phyloP scores from a whole-genome alignment of 2,329 filamentous ascomycete genomes.

The Rasamsonia emersonii region DNA sequence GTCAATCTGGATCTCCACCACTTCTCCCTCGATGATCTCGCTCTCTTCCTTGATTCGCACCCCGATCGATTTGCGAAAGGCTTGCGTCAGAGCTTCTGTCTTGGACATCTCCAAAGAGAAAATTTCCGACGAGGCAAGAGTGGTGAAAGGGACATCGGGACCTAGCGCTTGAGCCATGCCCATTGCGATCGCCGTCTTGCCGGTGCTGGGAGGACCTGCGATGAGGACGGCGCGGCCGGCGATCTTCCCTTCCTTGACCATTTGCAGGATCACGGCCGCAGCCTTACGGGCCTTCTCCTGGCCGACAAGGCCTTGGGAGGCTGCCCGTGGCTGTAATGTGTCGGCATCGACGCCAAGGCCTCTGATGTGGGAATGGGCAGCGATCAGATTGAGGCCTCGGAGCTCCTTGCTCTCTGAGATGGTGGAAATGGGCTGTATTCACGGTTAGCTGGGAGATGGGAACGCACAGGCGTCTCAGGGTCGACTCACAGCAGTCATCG shows the following conservation, averaged over 20 bases:
- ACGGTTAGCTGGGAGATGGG: slow-evolving; percentile 9
- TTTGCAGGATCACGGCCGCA: slow-evolving; percentile 90
- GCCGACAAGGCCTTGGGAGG: slow-evolving; percentile 88
- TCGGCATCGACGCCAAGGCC: slow-evolving; percentile 89
- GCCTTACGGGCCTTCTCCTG: slow-evolving; percentile 96
- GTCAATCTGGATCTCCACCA: slow-evolving; percentile 98
- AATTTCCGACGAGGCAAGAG: slow-evolving; percentile 90
- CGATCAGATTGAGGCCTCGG: slow-evolving; percentile 92
- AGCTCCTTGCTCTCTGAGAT: slow-evolving; percentile 94
- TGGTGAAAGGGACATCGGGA: slow-evolving; percentile 90
- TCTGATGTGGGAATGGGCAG: slow-evolving; percentile 95
- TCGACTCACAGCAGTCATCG: background rate
- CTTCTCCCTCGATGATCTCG: slow-evolving; percentile 98
- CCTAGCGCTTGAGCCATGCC: slow-evolving; percentile 96
- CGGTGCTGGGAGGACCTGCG: slow-evolving; percentile 89
- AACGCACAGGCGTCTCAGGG: background rate
- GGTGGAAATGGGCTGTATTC: slow-evolving; percentile 58
- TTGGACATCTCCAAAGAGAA: slow-evolving; percentile 99
- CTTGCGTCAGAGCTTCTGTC: slow-evolving; percentile 94
- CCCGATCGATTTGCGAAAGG: slow-evolving; percentile 97
- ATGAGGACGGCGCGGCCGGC: slow-evolving; percentile 90
- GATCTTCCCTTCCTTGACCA: slow-evolving; percentile 99
- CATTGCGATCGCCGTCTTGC: slow-evolving; percentile 98
- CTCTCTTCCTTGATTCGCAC: slow-evolving; percentile 98
- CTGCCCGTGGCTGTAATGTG: slow-evolving; percentile 73